A percentile compares a stretch with the other conserved stretches of the same genome.
Conservation (phyloP, 495 filamentous ascomycete species). For the Melanomma pulvis-pyrius region DNA sequence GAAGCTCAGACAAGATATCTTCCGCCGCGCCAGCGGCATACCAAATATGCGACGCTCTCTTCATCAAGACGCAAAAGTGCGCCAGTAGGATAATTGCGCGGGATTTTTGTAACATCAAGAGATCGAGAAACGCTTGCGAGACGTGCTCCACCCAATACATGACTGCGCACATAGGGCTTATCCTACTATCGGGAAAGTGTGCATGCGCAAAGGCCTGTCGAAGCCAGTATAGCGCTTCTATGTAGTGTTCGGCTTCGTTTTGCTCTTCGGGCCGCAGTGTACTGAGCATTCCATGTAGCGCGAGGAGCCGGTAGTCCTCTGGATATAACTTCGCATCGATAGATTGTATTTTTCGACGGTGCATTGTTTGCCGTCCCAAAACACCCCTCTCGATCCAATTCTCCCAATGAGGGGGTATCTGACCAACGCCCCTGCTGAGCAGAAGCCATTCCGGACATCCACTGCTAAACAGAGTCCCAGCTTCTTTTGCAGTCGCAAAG, state of each 20-base stretch:
- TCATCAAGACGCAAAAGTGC: slow-evolving; percentile 14
- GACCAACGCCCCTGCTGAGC: neutral
- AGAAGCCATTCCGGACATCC: neutral
- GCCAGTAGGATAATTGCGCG: slow-evolving; percentile 21
- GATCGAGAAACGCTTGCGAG: slow-evolving; percentile 11
- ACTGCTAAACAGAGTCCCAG: neutral
- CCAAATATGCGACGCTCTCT: slow-evolving; percentile 15
- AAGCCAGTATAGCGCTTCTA: slow-evolving; percentile 17
- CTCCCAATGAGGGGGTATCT: slow-evolving; percentile 10
- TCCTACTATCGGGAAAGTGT: neutral
- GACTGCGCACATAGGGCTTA: slow-evolving; percentile 13
- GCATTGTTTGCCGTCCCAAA: slow-evolving; percentile 7
- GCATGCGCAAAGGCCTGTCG: slow-evolving; percentile 27
- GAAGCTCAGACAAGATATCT: slow-evolving; percentile 14
- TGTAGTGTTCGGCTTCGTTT: slow-evolving; percentile 12
- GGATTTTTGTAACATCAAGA: slow-evolving; percentile 1
- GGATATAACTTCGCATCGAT: slow-evolving; percentile 23
- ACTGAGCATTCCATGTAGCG: slow-evolving; percentile 8
- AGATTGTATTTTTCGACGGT: slow-evolving; percentile 5
- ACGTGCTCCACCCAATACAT: slow-evolving; percentile 16
- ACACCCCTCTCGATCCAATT: slow-evolving; percentile 8
- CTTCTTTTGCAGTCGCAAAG: slow-evolving; percentile 19
- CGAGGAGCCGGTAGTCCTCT: slow-evolving; percentile 20
- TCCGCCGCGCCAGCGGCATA: slow-evolving; percentile 23
- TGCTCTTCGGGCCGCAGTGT: slow-evolving; percentile 1